phyloP scores from a whole-genome alignment of 176 grass and related monocot species.

The Tillandsia leiboldiana region DNA sequence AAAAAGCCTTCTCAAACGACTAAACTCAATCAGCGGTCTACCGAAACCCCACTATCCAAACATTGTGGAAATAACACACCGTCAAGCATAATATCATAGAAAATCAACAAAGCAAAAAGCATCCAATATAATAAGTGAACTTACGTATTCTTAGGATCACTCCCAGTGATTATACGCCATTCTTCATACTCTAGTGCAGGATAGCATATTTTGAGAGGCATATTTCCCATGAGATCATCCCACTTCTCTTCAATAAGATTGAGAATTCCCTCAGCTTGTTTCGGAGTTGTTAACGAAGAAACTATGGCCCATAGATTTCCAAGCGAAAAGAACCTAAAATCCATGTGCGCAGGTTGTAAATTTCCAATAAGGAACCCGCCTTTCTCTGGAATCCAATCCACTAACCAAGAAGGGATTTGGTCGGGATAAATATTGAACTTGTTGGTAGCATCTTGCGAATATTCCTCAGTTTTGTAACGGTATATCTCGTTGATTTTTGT shows the following conservation, averaged over 20 bases:
- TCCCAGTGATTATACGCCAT: constrained; percentile 77
- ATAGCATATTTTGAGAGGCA: constrained; percentile 73
- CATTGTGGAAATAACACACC: too few species aligned
- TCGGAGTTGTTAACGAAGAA: constrained; percentile 70
- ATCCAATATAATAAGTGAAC: neutral
- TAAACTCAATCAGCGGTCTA: too few species aligned
- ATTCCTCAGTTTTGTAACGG: constrained; percentile 83
- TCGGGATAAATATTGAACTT: constrained; percentile 89
- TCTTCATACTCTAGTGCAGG: constrained; percentile 81
- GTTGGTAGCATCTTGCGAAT: constrained; percentile 76
- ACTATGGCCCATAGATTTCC: constrained; percentile 77
- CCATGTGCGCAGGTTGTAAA: constrained; percentile 83
- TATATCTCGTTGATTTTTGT: constrained; percentile 88
- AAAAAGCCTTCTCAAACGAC: too few species aligned
- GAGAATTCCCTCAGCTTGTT: constrained; percentile 69
- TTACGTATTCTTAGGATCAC: constrained; percentile 93
- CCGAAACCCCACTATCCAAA: too few species aligned
- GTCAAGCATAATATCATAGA: neutral
- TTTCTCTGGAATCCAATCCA: constrained; percentile 81
- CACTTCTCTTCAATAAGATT: constrained; percentile 85
- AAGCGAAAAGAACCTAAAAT: constrained; percentile 77
- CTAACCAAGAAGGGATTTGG: constrained; percentile 77
- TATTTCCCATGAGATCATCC: constrained; percentile 65
- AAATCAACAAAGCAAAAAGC: neutral
- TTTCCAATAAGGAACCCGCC: constrained; percentile 78